phyloP scores from a whole-genome alignment of 2,329 filamentous ascomycete species.

The Chaetomium strumarium region DNA sequence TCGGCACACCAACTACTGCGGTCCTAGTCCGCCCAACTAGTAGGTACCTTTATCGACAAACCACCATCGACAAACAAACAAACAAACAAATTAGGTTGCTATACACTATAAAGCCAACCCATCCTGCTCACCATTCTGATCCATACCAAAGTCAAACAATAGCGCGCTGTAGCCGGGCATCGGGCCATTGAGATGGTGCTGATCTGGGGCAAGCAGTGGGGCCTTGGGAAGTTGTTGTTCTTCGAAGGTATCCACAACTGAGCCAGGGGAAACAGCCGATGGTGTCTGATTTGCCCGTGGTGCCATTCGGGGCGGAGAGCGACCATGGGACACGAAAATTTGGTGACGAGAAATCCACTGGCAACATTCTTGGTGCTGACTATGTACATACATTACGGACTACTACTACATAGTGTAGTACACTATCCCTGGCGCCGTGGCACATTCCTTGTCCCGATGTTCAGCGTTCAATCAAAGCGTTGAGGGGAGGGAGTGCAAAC shows the following conservation, averaged over 20 bases:
- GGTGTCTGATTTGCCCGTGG: background rate
- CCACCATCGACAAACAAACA: too few species aligned
- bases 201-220: background rate
- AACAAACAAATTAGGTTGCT: too few species aligned
- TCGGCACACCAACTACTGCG: too few species aligned
- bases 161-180: background rate
- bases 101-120: too few species aligned
- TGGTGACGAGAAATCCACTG: background rate
- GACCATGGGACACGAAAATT: constrained; percentile 1
- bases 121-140: too few species aligned
- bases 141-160: too few species aligned
- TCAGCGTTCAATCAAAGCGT: background rate
- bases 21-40: too few species aligned
- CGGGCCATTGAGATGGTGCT: background rate
- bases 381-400: too few species aligned
- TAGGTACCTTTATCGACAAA: too few species aligned
- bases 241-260: background rate
- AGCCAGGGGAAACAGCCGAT: background rate
- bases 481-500: constrained; percentile 3
- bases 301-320: background rate
- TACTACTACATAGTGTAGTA: too few species aligned
- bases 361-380: background rate
- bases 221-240: background rate
- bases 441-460: background rate
- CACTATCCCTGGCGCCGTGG: background rate